Evolutionary conservation across 768 basidiomycete species (phyloP).

Genomic region (Amanita thiersii): DNA sequence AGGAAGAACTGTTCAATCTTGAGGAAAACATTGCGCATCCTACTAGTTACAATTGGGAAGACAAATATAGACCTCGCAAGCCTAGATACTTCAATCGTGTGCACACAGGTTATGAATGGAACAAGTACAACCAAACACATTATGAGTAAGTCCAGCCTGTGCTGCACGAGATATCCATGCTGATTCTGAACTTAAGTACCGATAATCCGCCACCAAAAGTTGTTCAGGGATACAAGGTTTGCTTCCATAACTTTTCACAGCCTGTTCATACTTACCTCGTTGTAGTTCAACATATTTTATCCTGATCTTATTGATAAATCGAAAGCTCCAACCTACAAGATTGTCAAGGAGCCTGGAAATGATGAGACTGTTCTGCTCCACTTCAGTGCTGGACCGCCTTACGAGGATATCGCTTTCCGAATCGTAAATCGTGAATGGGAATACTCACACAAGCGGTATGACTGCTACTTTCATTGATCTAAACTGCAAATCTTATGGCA

Average conservation of each 20-base stretch:
- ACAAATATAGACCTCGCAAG: slow-evolving; percentile 95
- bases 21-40: slow-evolving; percentile 83
- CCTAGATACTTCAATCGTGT: slow-evolving; percentile 98
- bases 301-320: slow-evolving; percentile 98
- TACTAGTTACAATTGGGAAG: slow-evolving; percentile 94
- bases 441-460: slow-evolving; percentile 89
- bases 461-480: background rate
- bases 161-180: slow-evolving; percentile 7
- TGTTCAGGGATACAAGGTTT: slow-evolving; percentile 94
- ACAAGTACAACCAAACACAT: slow-evolving; percentile 99
- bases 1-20: slow-evolving; percentile 91
- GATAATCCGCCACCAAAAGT: slow-evolving; percentile 99
- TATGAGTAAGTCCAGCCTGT: slow-evolving; percentile 72
- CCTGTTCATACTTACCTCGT: slow-evolving; percentile 6
- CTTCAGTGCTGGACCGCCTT: slow-evolving; percentile 95
- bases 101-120: slow-evolving; percentile 99
- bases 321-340: slow-evolving; percentile 94
- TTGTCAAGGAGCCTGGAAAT: slow-evolving; percentile 89
- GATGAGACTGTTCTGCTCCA: slow-evolving; percentile 90
- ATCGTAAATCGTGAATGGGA: slow-evolving; percentile 99
- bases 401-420: slow-evolving; percentile 97
- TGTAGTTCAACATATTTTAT: slow-evolving; percentile 93
- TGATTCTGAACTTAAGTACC: slow-evolving; percentile 43
- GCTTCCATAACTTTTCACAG: slow-evolving; percentile 11
- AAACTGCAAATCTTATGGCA: slow-evolving; percentile 5